Evolutionary conservation across 2,329 filamentous ascomycete species (phyloP), one percentile per base, ranked within the genome.

Genomic region (Aspergillus pseudoterreus): DNA sequence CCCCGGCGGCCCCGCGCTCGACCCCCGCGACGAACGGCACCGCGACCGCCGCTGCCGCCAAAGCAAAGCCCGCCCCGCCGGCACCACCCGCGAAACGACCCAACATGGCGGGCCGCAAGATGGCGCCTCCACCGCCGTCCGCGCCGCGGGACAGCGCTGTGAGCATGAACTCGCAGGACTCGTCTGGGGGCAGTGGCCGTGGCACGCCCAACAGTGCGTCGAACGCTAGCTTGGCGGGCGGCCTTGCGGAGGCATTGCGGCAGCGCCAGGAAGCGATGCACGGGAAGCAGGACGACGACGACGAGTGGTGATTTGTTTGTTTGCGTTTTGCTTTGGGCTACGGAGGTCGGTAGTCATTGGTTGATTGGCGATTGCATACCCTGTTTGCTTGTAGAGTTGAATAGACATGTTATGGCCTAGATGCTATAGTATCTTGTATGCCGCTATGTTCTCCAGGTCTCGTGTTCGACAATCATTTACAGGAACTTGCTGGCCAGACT

Each of bases 21-120:
- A 73, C 77, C 11, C 85, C 88, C 12, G 83, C 86, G 1, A 80
- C 85, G 41, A 74, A 76, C 56, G 71, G 75, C 42, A 59, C 64
- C 36, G 58, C 67, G 22, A 65, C 69, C 17, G 71, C 67, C 4
- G 71, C 78, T 2, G 71, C 71, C 14, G 78, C 74, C 21, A 79
- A 78, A 55, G 77, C 73, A 43, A 92, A 91, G 71, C 83, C 87
- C 0, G 82, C 83, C 9, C 87, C 90, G 2, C 89, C 90, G 3
- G 84, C 85, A 21, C 90, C 87, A 19, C 92, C 90, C 2, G 84
- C 83, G 11, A 96, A 95, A 74, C 81, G 92, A 19, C 92, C 92
- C 1, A 84, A 80, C 19, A 81, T 81, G 33, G 79, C 67, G 6
- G 78, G 81, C 21, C 84, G 85, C 54, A 95, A 94, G 71, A 84